A percentile compares a stretch with the other conserved stretches of the same genome.
phyloP scores from a whole-genome alignment of 768 basidiomycete genomes.

The Exidia glandulosa region DNA sequence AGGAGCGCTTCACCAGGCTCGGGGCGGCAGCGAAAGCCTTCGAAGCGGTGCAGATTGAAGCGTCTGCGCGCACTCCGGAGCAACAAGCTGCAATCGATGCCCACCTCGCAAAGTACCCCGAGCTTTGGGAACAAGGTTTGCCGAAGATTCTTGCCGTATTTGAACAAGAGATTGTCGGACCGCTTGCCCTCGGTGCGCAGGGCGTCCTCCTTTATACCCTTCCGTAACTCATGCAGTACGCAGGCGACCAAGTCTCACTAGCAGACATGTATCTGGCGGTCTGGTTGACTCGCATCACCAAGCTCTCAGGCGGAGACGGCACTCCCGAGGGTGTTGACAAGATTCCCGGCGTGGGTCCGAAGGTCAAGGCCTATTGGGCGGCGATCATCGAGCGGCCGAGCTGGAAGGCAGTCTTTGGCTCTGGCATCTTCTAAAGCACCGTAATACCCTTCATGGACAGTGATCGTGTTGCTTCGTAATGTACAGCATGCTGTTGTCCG shows the following conservation, averaged over 20 bases:
- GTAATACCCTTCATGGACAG: too few relatives aligned
- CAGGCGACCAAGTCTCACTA: slow-evolving; percentile 74
- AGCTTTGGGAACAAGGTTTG: slow-evolving; percentile 43
- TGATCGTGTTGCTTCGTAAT: background rate
- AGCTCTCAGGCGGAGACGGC: slow-evolving; percentile 41
- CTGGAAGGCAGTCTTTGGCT: slow-evolving; percentile 56
- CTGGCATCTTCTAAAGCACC: slow-evolving; percentile 19
- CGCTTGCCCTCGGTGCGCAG: slow-evolving; percentile 49
- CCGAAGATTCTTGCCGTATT: slow-evolving; percentile 35
- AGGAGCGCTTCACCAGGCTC: slow-evolving; percentile 36
- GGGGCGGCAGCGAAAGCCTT: slow-evolving; percentile 37
- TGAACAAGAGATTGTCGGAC: slow-evolving; percentile 50
- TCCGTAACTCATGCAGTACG: background rate
- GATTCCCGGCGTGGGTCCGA: slow-evolving; percentile 33
- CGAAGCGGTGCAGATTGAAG: slow-evolving; percentile 29
- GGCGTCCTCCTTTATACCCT: background rate
- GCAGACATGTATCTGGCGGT: slow-evolving; percentile 73
- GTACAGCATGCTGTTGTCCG: too few relatives aligned
- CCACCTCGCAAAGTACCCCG: slow-evolving; percentile 39
- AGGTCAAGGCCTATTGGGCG: slow-evolving; percentile 66
- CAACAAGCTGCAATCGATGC: slow-evolving; percentile 31
- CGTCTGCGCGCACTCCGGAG: slow-evolving; percentile 27
- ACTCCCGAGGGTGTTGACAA: slow-evolving; percentile 30
- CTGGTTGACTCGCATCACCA: slow-evolving; percentile 57
- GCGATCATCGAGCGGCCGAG: slow-evolving; percentile 50